Conservation (phyloP, 768 basidiomycete genomes). For the Suillus occidentalis region DNA sequence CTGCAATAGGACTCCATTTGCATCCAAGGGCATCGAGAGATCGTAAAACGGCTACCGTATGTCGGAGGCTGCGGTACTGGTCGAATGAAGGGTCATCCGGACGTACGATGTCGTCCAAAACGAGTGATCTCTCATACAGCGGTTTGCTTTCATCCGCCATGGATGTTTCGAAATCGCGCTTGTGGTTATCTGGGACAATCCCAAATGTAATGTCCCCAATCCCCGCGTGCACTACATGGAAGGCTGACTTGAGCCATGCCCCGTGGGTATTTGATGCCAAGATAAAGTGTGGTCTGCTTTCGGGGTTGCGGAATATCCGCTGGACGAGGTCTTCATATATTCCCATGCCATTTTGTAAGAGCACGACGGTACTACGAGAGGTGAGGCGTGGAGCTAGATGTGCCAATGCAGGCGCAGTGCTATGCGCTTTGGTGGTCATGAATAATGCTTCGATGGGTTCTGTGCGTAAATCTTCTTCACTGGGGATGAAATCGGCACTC, state of each 20-base stretch:
- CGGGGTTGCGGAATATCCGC: conserved; percentile 69
- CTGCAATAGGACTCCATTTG: conserved; percentile 62
- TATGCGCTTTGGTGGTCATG: conserved; percentile 77
- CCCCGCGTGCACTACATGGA: conserved; percentile 69
- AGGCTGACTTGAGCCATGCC: conserved; percentile 52
- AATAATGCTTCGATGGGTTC: conserved; percentile 71
- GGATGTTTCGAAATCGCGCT: conserved; percentile 64
- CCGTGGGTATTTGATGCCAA: conserved; percentile 83
- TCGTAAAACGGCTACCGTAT: conserved; percentile 66
- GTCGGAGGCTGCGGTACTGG: conserved; percentile 61
- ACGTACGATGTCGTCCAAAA: conserved; percentile 52
- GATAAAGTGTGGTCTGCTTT: conserved; percentile 80
- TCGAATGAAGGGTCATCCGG: conserved; percentile 33
- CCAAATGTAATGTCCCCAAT: conserved; percentile 75
- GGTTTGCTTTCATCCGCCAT: conserved; percentile 37
- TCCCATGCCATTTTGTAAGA: conserved; percentile 96
- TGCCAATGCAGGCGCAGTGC: conserved; percentile 57
- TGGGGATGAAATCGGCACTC: conserved; percentile 17
- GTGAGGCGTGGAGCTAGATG: conserved; percentile 63
- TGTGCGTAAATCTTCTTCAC: conserved; percentile 17
- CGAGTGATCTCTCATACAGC: conserved; percentile 40
- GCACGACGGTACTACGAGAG: conserved; percentile 74
- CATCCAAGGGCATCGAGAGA: conserved; percentile 56
- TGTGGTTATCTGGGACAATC: conserved; percentile 66
- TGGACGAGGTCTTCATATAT: conserved; percentile 76